phyloP scores from a whole-genome alignment of 2,329 filamentous ascomycete species.

The Calonectria henricotiae region DNA sequence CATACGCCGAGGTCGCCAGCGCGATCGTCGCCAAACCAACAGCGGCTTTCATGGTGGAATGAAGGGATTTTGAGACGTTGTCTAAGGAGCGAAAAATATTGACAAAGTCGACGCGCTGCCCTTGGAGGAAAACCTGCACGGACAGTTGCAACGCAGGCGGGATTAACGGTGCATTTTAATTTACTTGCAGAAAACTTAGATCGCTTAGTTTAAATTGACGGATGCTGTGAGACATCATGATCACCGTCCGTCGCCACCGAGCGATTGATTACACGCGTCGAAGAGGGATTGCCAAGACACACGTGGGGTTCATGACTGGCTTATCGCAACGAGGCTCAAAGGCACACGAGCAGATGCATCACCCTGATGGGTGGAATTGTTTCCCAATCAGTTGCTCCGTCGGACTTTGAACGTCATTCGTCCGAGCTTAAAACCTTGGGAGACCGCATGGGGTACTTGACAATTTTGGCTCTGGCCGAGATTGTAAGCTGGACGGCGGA shows the following conservation, averaged over 20 bases:
- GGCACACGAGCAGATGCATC: slow-evolving; percentile 21
- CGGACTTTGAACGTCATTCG: slow-evolving; percentile 11
- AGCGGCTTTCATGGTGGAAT: slow-evolving; percentile 47
- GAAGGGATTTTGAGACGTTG: slow-evolving; percentile 10
- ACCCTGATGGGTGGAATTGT: slow-evolving; percentile 28
- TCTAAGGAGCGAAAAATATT: background rate
- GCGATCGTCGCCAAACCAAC: slow-evolving; percentile 48
- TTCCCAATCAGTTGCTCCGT: slow-evolving; percentile 6
- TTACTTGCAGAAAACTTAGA: slow-evolving; percentile 31
- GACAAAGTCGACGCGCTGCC: background rate
- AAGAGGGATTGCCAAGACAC: slow-evolving; percentile 48
- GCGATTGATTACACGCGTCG: slow-evolving; percentile 9
- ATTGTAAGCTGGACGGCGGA: background rate
- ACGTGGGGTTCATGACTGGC: slow-evolving; percentile 52
- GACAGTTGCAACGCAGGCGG: slow-evolving; percentile 20
- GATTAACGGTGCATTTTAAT: slow-evolving; percentile 44
- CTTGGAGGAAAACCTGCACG: slow-evolving; percentile 9
- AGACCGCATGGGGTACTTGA: background rate
- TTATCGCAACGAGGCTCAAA: slow-evolving; percentile 39
- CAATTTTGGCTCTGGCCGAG: slow-evolving; percentile 10
- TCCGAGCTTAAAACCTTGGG: slow-evolving; percentile 18
- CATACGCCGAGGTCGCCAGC: slow-evolving; percentile 52
- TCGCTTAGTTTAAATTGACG: slow-evolving; percentile 15
- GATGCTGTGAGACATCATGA: background rate
- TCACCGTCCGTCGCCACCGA: slow-evolving; percentile 5